phyloP scores from a whole-genome alignment of 495 filamentous ascomycete species.

The Aspergillus mulundensis region DNA sequence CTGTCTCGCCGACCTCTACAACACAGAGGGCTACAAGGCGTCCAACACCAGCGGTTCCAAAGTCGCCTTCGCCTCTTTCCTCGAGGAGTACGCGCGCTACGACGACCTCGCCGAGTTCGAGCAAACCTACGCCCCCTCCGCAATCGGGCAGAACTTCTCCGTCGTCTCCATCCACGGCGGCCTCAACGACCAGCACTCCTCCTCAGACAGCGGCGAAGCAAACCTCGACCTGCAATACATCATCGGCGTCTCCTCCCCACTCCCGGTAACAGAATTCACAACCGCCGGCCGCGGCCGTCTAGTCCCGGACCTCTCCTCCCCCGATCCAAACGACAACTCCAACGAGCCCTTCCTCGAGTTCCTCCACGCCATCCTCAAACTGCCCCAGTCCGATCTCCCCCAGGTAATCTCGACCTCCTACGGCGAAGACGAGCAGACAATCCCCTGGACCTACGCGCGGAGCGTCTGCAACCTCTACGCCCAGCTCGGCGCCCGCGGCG shows the following conservation, averaged over 20 bases:
- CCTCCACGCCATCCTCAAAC: slow-evolving; percentile 55
- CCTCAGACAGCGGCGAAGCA: slow-evolving; percentile 56
- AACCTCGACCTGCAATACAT: slow-evolving; percentile 75
- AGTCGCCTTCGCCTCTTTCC: slow-evolving; percentile 63
- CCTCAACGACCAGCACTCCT: slow-evolving; percentile 47
- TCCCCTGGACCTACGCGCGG: slow-evolving; percentile 62
- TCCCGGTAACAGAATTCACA: slow-evolving; percentile 62
- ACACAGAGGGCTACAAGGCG: slow-evolving; percentile 50
- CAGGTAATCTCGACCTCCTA: slow-evolving; percentile 76
- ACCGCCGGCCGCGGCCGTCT: slow-evolving; percentile 61
- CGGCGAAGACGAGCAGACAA: slow-evolving; percentile 75
- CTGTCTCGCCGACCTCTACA: slow-evolving; percentile 60
- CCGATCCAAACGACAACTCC: slow-evolving; percentile 46
- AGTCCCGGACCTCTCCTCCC: slow-evolving; percentile 58
- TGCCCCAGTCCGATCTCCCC: slow-evolving; percentile 54
- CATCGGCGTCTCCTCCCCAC: slow-evolving; percentile 52
- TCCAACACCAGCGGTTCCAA: slow-evolving; percentile 31
- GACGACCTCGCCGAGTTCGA: slow-evolving; percentile 56
- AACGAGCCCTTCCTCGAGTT: slow-evolving; percentile 79
- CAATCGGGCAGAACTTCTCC: slow-evolving; percentile 58
- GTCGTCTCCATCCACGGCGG: slow-evolving; percentile 58
- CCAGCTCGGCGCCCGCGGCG: slow-evolving; percentile 71
- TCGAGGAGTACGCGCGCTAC: slow-evolving; percentile 63
- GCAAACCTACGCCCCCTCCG: slow-evolving; percentile 47
- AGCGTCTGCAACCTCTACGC: slow-evolving; percentile 66